phyloP scores from a whole-genome alignment of 1,284 basidiomycete genomes.

The Schizophyllum commune region DNA sequence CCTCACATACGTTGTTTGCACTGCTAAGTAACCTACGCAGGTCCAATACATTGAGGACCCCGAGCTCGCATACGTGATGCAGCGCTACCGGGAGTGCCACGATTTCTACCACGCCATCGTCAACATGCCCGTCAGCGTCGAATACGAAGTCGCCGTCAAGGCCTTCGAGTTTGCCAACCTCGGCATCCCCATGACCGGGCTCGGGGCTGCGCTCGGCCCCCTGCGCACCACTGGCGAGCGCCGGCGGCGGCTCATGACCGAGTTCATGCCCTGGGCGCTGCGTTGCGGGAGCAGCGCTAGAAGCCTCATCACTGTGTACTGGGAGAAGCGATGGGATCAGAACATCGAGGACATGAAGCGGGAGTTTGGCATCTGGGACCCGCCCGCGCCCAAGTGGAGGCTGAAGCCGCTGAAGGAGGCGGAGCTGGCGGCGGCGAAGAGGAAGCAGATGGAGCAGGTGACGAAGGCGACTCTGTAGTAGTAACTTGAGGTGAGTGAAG shows the following conservation, averaged over 20 bases:
- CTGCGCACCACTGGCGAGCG: slow-evolving; percentile 27
- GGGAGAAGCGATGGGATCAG: slow-evolving; percentile 93
- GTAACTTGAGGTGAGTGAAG: not conserved
- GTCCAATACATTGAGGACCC: slow-evolving; percentile 93
- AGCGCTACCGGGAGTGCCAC: slow-evolving; percentile 96
- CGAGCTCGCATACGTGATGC: slow-evolving; percentile 94
- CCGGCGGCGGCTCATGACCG: slow-evolving; percentile 47
- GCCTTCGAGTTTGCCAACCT: slow-evolving; percentile 94
- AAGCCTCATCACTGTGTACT: slow-evolving; percentile 87
- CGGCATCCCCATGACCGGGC: slow-evolving; percentile 80
- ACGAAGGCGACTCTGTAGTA: not conserved
- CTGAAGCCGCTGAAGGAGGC: slow-evolving; percentile 47
- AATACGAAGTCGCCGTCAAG: slow-evolving; percentile 94
- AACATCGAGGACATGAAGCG: slow-evolving; percentile 72
- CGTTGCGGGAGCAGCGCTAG: slow-evolving; percentile 68
- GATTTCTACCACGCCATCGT: slow-evolving; percentile 93
- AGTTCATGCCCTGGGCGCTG: slow-evolving; percentile 90
- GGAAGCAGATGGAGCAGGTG: slow-evolving; percentile 3
- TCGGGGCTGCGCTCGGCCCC: slow-evolving; percentile 75
- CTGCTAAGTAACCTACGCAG: slow-evolving; percentile 23
- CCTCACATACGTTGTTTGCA: not conserved
- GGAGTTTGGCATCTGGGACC: slow-evolving; percentile 81
- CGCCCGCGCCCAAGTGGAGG: slow-evolving; percentile 59
- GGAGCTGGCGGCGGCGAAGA: slow-evolving; percentile 33
- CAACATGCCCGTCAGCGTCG: slow-evolving; percentile 82